Conservation (phyloP, 768 basidiomycete genomes). For the Boletus fagicola region DNA sequence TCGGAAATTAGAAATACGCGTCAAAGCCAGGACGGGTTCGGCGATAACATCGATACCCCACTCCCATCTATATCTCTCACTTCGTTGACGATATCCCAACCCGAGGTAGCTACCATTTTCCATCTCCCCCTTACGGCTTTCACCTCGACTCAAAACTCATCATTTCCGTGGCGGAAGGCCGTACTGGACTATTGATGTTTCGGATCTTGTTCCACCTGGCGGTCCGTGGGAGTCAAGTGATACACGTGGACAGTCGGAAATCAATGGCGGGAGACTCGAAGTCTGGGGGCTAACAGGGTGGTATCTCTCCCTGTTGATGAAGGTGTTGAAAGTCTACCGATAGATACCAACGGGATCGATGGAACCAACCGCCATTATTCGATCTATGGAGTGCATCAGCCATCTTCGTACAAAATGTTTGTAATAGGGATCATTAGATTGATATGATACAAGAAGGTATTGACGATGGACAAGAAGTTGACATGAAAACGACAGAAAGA, state of each 20-base stretch:
- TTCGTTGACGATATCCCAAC: conserved; percentile 49
- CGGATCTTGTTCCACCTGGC: conserved; percentile 45
- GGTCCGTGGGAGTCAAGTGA: conserved; percentile 33
- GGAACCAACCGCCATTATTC: background rate
- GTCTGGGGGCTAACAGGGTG: conserved; percentile 86
- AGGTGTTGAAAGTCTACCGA: conserved; percentile 47
- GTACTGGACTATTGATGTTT: conserved; percentile 68
- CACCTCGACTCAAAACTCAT: conserved; percentile 47
- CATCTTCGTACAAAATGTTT: background rate
- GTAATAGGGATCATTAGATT: conserved; percentile 13
- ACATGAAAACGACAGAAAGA: conserved; percentile 16
- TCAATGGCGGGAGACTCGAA: conserved; percentile 52
- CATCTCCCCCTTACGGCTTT: conserved; percentile 64
- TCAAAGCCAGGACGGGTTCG: background rate
- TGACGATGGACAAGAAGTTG: conserved; percentile 18
- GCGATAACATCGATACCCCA: conserved; percentile 37
- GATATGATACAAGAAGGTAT: conserved; percentile 26
- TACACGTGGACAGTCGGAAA: conserved; percentile 38
- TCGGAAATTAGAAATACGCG: background rate
- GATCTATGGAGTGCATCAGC: background rate
- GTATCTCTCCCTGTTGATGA: conserved; percentile 70
- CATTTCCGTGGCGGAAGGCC: conserved; percentile 53
- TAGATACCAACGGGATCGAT: conserved; percentile 13
- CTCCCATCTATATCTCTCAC: conserved; percentile 60
- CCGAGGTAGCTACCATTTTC: conserved; percentile 69